phyloP scores from a whole-genome alignment of 768 basidiomycete genomes.

The Amanita exitialis region DNA sequence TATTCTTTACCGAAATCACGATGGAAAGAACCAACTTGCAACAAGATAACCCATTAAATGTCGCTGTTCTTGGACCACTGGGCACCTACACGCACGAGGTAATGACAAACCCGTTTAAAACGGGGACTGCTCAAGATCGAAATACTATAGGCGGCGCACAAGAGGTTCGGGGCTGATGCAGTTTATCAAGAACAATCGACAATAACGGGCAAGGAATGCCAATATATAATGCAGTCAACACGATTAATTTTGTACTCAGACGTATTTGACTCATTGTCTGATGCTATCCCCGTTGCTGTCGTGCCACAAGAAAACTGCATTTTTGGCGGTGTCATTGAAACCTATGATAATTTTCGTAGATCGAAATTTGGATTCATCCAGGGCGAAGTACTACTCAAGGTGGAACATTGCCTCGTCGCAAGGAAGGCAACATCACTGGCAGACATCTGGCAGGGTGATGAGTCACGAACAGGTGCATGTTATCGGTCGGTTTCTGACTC shows the following conservation, averaged over 20 bases:
- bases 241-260: constrained; percentile 26
- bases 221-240: neutral
- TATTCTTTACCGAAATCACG: no score
- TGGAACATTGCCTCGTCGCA: constrained; percentile 65
- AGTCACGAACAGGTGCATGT: constrained; percentile 71
- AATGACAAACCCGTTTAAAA: constrained; percentile 5
- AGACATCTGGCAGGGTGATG: constrained; percentile 46
- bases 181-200: constrained; percentile 23
- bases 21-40: neutral
- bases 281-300: constrained; percentile 41
- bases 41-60: constrained; percentile 10
- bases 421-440: constrained; percentile 43
- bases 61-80: constrained; percentile 56
- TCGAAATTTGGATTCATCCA: constrained; percentile 39
- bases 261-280: constrained; percentile 44
- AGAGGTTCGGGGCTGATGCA: constrained; percentile 22
- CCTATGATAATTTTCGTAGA: constrained; percentile 55
- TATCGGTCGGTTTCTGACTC: neutral
- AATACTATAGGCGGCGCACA: constrained; percentile 27
- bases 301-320: constrained; percentile 77
- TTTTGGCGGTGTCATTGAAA: constrained; percentile 65
- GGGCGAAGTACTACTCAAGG: constrained; percentile 47
- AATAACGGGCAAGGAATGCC: constrained; percentile 21
- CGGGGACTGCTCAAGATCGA: neutral
- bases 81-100: constrained; percentile 65